These are phyloP conservation scores for Kodamaea sagamina DNA, from an alignment of 805 yeast species.

Conservation along the genomic window DNA sequence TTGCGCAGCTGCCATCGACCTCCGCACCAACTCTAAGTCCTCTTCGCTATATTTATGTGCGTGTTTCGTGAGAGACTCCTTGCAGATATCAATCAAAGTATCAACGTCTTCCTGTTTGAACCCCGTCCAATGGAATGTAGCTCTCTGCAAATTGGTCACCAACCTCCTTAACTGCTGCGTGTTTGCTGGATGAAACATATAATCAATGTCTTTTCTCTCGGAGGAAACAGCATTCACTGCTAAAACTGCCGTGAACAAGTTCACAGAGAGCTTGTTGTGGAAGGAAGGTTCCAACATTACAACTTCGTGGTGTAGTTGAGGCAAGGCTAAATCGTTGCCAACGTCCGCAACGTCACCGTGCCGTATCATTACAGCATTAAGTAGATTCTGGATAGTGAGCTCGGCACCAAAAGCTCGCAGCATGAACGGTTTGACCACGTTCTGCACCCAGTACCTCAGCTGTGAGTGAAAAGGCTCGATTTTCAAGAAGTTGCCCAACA, in stretches of 20 bases:
- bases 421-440: constrained; percentile 52
- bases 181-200: constrained; percentile 68
- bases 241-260: constrained; percentile 64
- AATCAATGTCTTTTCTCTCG: constrained; percentile 64
- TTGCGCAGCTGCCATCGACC: constrained; percentile 47
- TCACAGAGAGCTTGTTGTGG: constrained; percentile 61
- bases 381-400: constrained; percentile 40
- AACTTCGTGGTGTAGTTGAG: constrained; percentile 59
- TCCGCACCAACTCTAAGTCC: constrained; percentile 46
- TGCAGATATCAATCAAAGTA: constrained; percentile 50
- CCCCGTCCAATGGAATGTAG: constrained; percentile 78
- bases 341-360: constrained; percentile 47
- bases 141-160: constrained; percentile 61
- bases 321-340: constrained; percentile 47
- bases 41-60: constrained; percentile 26
- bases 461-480: constrained; percentile 59
- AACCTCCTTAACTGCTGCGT: constrained; percentile 54
- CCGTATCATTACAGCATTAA: constrained; percentile 54
- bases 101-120: constrained; percentile 61
- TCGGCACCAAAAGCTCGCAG: constrained; percentile 41
- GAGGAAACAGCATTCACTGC: constrained; percentile 76
- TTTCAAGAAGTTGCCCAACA: constrained; percentile 54
- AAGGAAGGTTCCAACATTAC: constrained; percentile 61
- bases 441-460: constrained; percentile 48
- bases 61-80: constrained; percentile 43